These are phyloP conservation scores for Hypseocharis bilobata DNA, from an alignment of 441 rosid species.

Conservation along the genomic window DNA sequence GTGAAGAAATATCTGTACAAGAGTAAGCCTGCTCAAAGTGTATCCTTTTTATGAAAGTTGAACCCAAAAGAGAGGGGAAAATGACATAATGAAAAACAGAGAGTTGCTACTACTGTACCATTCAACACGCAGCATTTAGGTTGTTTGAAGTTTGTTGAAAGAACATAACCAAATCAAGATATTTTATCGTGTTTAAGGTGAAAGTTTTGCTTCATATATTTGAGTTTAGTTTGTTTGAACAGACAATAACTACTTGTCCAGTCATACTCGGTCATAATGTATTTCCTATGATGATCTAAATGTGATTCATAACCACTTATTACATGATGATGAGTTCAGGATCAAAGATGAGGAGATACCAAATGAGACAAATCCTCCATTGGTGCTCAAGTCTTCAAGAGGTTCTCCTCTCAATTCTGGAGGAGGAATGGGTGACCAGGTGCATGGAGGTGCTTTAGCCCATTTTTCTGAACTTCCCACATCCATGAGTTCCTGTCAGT, in stretches of 20 bases:
- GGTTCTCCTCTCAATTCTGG: slow-evolving; percentile 71
- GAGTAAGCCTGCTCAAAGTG: slow-evolving; percentile 3
- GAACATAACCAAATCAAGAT: neutral
- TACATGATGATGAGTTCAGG: slow-evolving; percentile 9
- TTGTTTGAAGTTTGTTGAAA: neutral
- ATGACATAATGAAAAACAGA: neutral
- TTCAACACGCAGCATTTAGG: neutral
- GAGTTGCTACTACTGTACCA: neutral
- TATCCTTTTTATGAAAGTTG: neutral
- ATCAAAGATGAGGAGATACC: slow-evolving; percentile 32
- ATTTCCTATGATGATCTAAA: slow-evolving; percentile 1
- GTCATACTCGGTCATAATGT: neutral
- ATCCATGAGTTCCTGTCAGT: slow-evolving; percentile 59
- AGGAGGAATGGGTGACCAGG: slow-evolving; percentile 87
- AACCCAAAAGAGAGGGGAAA: neutral
- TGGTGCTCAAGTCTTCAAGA: slow-evolving; percentile 66
- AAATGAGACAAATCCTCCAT: slow-evolving; percentile 72
- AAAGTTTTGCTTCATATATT: neutral
- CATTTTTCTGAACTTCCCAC: slow-evolving; percentile 56
- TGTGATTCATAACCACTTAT: neutral
- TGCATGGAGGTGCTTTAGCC: slow-evolving; percentile 69
- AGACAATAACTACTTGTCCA: neutral
- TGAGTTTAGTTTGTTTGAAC: slow-evolving; percentile 1
- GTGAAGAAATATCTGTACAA: slow-evolving; percentile 50
- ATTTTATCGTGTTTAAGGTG: neutral